Percentiles rank a stretch among this genome's conserved stretches.
These are phyloP conservation scores for Haematococcus lacustris DNA, from an alignment of 139 green algal genomes.

Conservation along the genomic window DNA sequence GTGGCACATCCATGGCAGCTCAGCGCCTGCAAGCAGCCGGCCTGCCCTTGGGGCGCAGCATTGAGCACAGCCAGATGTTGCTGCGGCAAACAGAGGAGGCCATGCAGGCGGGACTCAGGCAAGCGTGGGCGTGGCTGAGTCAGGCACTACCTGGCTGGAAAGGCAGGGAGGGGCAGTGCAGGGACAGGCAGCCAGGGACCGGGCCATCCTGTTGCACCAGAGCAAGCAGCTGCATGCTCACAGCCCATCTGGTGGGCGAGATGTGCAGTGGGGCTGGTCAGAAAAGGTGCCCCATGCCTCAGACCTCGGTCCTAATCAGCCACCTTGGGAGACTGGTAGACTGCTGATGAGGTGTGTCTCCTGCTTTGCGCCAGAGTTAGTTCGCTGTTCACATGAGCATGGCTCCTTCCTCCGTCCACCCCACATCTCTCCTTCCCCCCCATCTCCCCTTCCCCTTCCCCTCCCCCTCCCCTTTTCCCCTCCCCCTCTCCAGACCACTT, in stretches of 20 bases:
- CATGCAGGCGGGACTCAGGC: conserved; percentile 21
- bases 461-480: background rate
- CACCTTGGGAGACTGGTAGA: no score
- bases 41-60: conserved; percentile 39
- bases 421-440: background rate
- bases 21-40: conserved; percentile 21
- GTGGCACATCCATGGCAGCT: conserved; percentile 53
- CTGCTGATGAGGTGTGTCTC: no score
- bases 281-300: no score
- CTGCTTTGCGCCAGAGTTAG: no score
- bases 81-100: conserved; percentile 70
- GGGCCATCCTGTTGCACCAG: background rate
- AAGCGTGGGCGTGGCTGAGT: background rate
- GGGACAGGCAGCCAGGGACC: background rate
- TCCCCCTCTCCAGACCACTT: no score
- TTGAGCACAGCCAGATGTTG: conserved; percentile 50
- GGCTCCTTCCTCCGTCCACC: background rate
- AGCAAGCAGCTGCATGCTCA: background rate
- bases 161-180: background rate
- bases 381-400: background rate
- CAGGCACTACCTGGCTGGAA: background rate
- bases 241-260: background rate
- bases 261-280: background rate
- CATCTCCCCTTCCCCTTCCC: background rate
- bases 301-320: no score